Percentiles rank a stretch among this genome's conserved stretches.
Evolutionary conservation across 345 rosid genomes (phyloP).

Genomic region (Linum usitatissimum): DNA sequence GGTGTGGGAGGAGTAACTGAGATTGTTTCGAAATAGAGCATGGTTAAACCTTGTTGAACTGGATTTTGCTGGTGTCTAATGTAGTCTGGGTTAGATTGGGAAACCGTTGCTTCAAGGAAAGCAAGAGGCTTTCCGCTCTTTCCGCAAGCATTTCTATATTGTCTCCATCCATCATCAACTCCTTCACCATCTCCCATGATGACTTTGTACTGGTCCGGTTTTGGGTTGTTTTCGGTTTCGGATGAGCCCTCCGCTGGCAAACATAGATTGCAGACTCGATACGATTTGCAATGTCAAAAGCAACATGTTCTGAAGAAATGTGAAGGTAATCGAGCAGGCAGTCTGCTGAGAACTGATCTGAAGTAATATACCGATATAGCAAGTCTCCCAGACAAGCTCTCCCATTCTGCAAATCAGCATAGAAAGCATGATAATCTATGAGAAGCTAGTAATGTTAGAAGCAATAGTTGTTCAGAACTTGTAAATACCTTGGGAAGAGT

Average conservation of each 20-base stretch:
- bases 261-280: conserved; percentile 67
- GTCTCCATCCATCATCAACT: conserved; percentile 73
- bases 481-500: conserved; percentile 75
- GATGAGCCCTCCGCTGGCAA: conserved; percentile 51
- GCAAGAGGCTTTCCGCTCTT: conserved; percentile 74
- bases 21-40: neutral
- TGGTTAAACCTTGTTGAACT: conserved; percentile 59
- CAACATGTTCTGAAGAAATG: conserved; percentile 86
- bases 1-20: neutral
- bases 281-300: conserved; percentile 82
- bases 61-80: conserved; percentile 93
- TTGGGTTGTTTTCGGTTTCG: conserved; percentile 37
- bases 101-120: conserved; percentile 80
- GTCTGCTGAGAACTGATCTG: conserved; percentile 81
- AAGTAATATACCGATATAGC: conserved; percentile 64
- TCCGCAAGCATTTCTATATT: conserved; percentile 65
- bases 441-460: no score
- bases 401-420: conserved; percentile 47
- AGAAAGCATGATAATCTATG: neutral
- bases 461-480: neutral
- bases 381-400: conserved; percentile 73
- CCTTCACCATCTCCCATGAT: conserved; percentile 91
- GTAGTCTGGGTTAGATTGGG: conserved; percentile 91
- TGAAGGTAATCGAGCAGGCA: conserved; percentile 87
- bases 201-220: conserved; percentile 49